Evolutionary conservation across 73 alveolate genomes (phyloP), one percentile per base, ranked within the genome.

Genomic region (Chromera velia): DNA sequence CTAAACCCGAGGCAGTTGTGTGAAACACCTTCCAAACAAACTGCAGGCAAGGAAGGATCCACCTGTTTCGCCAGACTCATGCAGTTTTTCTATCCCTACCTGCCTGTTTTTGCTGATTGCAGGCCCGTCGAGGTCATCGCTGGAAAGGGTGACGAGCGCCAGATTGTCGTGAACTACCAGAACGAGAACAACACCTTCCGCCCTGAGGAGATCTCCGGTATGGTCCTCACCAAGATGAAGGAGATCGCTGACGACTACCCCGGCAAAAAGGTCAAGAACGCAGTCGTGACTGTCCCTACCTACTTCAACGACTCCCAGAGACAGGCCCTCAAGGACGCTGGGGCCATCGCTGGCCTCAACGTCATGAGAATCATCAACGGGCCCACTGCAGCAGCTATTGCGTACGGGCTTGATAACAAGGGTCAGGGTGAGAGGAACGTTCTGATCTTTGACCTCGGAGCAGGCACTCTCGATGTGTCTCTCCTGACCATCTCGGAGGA

Each of bases 351-450:
- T 28, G 94, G 96, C 28, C 70, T 90, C 71, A 81, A 90, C 74
- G 94, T 90, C 34, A 64, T 82, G 75, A 78, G 91, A 32, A 85
- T 88, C 63, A 89, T 90, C 72, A 90, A 90, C 75, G 98, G 92
- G 82, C 86, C 88, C 69, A 92, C 98, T 55, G 90, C 96, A 65
- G 98, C 98, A 26, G 97, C 98, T 46, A 96, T 96, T 67, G n/a
- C 98, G 69, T 93, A 92, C 81, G 96, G 96, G 77, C 81, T 92
- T 67, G 97, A 93, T 79, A 91, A 88, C 91, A 89, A 90, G 92
- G 90, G 86, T 93, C 22, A 40, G n/a, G 90, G 91, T 13, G 97
- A 93, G 87, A 81, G 74, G 68, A 94, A 93, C 85, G 92, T 93
- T 33, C 78, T 94, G 74, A 90, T 93, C 80, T 87, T 90, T 73